Evolutionary conservation across 768 basidiomycete species (phyloP).

Genomic region (Fibroporia radiculosa): DNA sequence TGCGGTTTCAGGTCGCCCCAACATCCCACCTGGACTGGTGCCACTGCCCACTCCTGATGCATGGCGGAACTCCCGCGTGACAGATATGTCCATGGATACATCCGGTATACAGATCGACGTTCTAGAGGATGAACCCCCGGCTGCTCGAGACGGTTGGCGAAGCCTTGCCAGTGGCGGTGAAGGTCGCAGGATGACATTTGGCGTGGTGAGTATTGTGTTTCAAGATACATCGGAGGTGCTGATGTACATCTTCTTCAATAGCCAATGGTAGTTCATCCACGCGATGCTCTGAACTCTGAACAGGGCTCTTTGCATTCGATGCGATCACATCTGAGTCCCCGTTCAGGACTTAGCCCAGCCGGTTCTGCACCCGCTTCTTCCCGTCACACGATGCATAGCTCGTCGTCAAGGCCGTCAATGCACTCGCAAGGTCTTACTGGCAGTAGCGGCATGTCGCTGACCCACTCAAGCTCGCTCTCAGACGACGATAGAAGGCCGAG

Average conservation of each 20-base stretch:
- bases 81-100: conserved; percentile 10
- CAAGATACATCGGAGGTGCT: background rate
- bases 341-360: conserved; percentile 25
- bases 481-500: conserved; percentile 37
- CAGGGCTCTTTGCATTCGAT: conserved; percentile 60
- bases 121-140: conserved; percentile 63
- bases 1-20: conserved; percentile 18
- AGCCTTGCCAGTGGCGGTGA: conserved; percentile 35
- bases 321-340: conserved; percentile 47
- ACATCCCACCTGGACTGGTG: conserved; percentile 32
- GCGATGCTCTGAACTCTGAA: conserved; percentile 42
- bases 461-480: conserved; percentile 46
- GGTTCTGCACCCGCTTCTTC: conserved; percentile 47
- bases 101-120: conserved; percentile 43
- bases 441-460: conserved; percentile 27
- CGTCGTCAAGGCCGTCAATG: conserved; percentile 46
- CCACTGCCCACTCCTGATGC: conserved; percentile 20
- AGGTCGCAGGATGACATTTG: conserved; percentile 47
- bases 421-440: conserved; percentile 25
- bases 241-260: conserved; percentile 17
- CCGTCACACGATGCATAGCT: conserved; percentile 35
- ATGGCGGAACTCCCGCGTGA: conserved; percentile 27
- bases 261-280: conserved; percentile 37
- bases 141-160: conserved; percentile 54
- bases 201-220: conserved; percentile 38